A percentile compares a stretch with the other conserved stretches of the same genome.
phyloP scores from a whole-genome alignment of 208 protist genomes.

The Wallacemonas sp. region DNA sequence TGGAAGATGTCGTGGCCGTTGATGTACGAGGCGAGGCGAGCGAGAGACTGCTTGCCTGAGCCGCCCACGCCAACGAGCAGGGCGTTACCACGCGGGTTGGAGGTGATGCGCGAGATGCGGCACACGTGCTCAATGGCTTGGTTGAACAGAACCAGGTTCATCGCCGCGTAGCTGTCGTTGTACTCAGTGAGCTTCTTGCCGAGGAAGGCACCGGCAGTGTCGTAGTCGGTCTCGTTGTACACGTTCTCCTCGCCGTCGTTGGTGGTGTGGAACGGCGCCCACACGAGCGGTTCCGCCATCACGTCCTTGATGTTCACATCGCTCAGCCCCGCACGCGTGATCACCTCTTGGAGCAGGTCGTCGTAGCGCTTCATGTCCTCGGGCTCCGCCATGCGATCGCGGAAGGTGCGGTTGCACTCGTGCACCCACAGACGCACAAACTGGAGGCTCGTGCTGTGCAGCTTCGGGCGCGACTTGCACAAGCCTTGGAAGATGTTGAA shows the following conservation, averaged over 20 bases:
- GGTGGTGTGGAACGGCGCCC: slow-evolving; percentile 93
- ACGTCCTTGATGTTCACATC: slow-evolving; percentile 87
- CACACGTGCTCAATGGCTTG: slow-evolving; percentile 98
- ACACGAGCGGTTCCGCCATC: slow-evolving; percentile 92
- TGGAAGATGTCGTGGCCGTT: slow-evolving; percentile 97
- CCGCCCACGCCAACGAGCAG: slow-evolving; percentile 96
- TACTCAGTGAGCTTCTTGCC: slow-evolving; percentile 94
- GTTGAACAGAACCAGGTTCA: slow-evolving; percentile 98
- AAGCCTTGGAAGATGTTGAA: slow-evolving; percentile 96
- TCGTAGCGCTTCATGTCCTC: slow-evolving; percentile 92
- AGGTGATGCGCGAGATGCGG: slow-evolving; percentile 96
- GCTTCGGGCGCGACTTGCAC: slow-evolving; percentile 87
- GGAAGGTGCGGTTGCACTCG: slow-evolving; percentile 97
- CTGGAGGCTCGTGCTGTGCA: slow-evolving; percentile 78
- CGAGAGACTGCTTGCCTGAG: slow-evolving; percentile 94
- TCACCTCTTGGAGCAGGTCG: slow-evolving; percentile 86
- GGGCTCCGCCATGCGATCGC: slow-evolving; percentile 93
- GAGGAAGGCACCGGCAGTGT: slow-evolving; percentile 79
- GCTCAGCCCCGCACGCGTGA: slow-evolving; percentile 74
- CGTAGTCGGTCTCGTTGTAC: slow-evolving; percentile 88
- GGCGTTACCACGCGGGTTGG: slow-evolving; percentile 95
- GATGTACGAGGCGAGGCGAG: slow-evolving; percentile 96
- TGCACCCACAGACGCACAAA: slow-evolving; percentile 95
- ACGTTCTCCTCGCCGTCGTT: slow-evolving; percentile 88
- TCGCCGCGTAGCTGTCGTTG: slow-evolving; percentile 95